Evolutionary conservation across 2,329 filamentous ascomycete species (phyloP), one percentile per base, ranked within the genome.

Genomic region (Cercospora berteroae): DNA sequence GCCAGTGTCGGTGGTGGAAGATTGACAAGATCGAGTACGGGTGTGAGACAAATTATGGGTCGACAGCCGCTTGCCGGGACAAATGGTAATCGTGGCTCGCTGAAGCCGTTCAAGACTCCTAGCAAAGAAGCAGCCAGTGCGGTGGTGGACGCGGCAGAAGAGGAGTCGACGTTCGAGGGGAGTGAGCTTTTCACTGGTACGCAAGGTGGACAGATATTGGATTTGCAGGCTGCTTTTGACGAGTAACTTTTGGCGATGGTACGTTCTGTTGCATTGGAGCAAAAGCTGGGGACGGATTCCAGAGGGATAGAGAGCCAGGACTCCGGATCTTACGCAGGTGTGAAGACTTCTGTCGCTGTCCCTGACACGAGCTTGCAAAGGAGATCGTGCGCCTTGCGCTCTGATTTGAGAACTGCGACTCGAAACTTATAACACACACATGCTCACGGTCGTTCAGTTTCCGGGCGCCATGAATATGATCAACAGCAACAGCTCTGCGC

Each of bases 111-210:
- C 16, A 71, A 73, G 66, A 74, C 73, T 29, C 23, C 48, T 1
- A 16, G 12, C 4, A 55, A 55, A 29, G 48, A 55, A 13, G 23
- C 10, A 2, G 27, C 27, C 4, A 33, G 27, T n/a, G 55, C 12
- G n/a, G 55, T 13, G 2, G 29, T 31, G 29, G 55, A 63, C n/a
- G 64, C 65, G 18, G 74, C 66, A 3, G 70, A 73, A 13, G 77
- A 75, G 48, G 74, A 74, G 60, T 78, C 75, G n/a, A 74, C 73
- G 18, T 81, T 81, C 61, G 79, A 78, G 42, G 79, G 76, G 62
- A 78, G 77, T 57, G 79, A 77, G 59, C 71, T 81, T n/a, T 74
- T 80, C 36, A 73, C 76, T 8, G 77, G 78, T 5, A 81, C 81
- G 31, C 77, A 71, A 33, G 69, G 64, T 5, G 65, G 42, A 36